Percentiles rank a stretch among this genome's conserved stretches.
Evolutionary conservation across 345 rosid genomes (phyloP).

Genomic region (Raphanus raphanistrum): DNA sequence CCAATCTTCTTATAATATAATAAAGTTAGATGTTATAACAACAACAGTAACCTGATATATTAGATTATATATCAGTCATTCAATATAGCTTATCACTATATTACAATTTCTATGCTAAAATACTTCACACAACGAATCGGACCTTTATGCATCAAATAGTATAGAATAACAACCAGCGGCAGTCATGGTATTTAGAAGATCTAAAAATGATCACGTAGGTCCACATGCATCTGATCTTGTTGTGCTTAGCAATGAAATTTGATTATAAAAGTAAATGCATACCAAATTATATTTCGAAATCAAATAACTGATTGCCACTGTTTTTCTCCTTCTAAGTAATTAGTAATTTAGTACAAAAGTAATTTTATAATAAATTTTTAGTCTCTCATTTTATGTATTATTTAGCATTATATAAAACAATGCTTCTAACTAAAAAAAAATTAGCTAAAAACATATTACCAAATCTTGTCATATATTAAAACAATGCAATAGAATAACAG

Average conservation of each 20-base stretch:
- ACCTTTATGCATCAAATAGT: neutral
- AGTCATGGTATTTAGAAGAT: conserved; percentile 31
- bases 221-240: conserved; percentile 37
- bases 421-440: neutral
- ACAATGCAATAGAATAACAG: neutral
- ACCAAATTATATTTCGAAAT: neutral
- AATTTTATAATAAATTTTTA: neutral
- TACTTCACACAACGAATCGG: neutral
- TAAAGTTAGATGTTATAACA: neutral
- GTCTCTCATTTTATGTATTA: neutral
- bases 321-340: neutral
- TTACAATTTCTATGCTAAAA: neutral
- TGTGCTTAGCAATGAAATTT: conserved; percentile 30
- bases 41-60: neutral
- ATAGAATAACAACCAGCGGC: conserved; percentile 35
- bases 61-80: neutral
- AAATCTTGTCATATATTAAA: neutral
- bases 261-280: conserved; percentile 22
- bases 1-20: neutral
- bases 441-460: neutral
- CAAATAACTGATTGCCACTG: neutral
- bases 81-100: neutral
- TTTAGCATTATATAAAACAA: neutral
- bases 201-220: conserved; percentile 37
- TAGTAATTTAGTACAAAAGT: neutral